Evolutionary conservation across 306 rosid genomes (phyloP), one percentile per base, ranked within the genome.

Genomic region (Hylodesmum podocarpum): DNA sequence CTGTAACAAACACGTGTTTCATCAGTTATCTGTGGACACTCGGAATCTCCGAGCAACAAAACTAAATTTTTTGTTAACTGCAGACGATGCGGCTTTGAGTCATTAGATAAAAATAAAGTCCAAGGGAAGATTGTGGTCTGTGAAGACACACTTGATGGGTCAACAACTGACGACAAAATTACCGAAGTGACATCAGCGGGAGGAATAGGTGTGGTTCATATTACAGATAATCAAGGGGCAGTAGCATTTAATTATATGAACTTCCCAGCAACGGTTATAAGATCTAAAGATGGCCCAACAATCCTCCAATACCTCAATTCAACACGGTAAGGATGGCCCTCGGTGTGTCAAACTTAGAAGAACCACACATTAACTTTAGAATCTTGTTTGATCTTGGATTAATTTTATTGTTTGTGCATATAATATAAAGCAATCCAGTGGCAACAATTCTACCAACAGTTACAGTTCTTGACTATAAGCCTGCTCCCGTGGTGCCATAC

Each of bases 81-180:
- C 65, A 92, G 98, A 55, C 73, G 64, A 46, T 92, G 97, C 85
- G 59, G 59, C 10, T 44, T 24, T 28, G 28, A 31, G 27, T 36
- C 92, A 14, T 28, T 90, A 87, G 92, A 87, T 15, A 50, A 0
- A 41, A 29, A 8, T 13, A 62, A 73, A 78, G 84, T 88, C 4
- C 81, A 89, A 81, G 98, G 98, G 66, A 94, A 87, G 81, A 85
- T 94, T 43, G 92, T 90, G 6, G 1, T 92, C 0, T 94, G 98
- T 12, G 87, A 86, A 34, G 88, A 75, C 6, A 50, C 2, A 41
- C 12, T 37, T 25, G 82, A 36, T 16, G 2, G 0, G 0, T 76
- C 69, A 24, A 10, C 79, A 28, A 29, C 83, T 10, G 0, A 0
- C 0, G 11, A 3, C 0, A 83, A 82, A 76, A 47, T 73, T 9